phyloP scores from a whole-genome alignment of 805 yeast species.

The Metschnikowia matae region DNA sequence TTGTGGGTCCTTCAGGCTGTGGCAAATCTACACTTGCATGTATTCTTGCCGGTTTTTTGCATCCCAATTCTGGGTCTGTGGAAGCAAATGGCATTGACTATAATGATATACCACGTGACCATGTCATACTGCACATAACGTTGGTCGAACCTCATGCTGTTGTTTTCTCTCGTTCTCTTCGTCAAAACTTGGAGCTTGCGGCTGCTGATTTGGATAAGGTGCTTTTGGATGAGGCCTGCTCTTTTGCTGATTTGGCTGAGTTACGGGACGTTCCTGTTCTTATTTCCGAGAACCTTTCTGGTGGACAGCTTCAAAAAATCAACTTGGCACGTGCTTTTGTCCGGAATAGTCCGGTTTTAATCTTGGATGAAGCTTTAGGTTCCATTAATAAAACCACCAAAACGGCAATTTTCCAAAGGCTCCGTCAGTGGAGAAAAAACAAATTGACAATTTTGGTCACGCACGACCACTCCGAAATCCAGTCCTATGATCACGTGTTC shows the following conservation, averaged over 20 bases:
- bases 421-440: conserved; percentile 58
- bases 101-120: conserved; percentile 36
- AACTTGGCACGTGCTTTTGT: conserved; percentile 80
- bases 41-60: conserved; percentile 59
- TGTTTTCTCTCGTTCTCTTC: conserved; percentile 41
- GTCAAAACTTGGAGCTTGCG: conserved; percentile 15
- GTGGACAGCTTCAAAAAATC: conserved; percentile 87
- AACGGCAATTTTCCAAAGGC: conserved; percentile 41
- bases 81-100: conserved; percentile 52
- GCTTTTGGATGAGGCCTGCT: conserved; percentile 41
- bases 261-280: conserved; percentile 35
- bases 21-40: conserved; percentile 85
- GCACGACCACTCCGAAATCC: conserved; percentile 65
- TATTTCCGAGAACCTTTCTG: conserved; percentile 55
- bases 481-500: conserved; percentile 52
- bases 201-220: conserved; percentile 9
- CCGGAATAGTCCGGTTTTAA: conserved; percentile 67
- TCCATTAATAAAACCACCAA: conserved; percentile 65
- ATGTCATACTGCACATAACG: conserved; percentile 62
- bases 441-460: conserved; percentile 79
- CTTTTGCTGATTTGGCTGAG: conserved; percentile 48
- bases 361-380: conserved; percentile 82
- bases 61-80: conserved; percentile 50
- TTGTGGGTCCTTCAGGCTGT: conserved; percentile 87
- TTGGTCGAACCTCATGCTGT: conserved; percentile 70